Conservation (phyloP, 805 yeast genomes). For the Wickerhamomyces bisporus region DNA sequence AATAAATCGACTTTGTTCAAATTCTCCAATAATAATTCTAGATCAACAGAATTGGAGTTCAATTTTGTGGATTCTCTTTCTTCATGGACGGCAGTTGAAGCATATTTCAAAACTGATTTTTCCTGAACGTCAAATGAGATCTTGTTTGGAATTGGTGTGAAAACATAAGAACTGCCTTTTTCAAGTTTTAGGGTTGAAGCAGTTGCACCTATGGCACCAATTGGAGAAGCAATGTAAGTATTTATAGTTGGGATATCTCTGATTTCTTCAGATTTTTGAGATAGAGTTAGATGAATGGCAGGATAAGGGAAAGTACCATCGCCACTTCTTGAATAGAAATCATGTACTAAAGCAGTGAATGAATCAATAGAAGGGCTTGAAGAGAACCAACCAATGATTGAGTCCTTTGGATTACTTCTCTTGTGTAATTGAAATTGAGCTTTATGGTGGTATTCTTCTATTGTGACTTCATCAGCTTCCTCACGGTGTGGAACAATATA, state of each 20-base stretch:
- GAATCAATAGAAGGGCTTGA: constrained; percentile 56
- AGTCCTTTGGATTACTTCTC: constrained; percentile 72
- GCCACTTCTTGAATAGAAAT: constrained; percentile 64
- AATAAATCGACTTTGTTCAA: constrained; percentile 40
- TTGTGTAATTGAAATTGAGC: constrained; percentile 66
- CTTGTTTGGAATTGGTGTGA: constrained; percentile 70
- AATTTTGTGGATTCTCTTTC: constrained; percentile 21
- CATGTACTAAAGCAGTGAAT: constrained; percentile 74
- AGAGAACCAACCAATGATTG: constrained; percentile 83
- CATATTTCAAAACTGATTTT: constrained; percentile 47
- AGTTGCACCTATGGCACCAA: constrained; percentile 48
- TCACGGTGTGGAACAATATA: constrained; percentile 80
- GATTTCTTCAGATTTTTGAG: constrained; percentile 38
- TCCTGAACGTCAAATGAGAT: constrained; percentile 56
- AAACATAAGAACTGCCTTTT: constrained; percentile 46
- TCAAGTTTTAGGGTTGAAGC: constrained; percentile 34
- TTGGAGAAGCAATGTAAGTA: constrained; percentile 74
- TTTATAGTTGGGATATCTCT: constrained; percentile 43
- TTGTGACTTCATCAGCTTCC: constrained; percentile 66
- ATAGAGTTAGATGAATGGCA: constrained; percentile 73
- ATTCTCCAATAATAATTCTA: constrained; percentile 41
- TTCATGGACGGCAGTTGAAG: constrained; percentile 34
- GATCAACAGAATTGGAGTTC: constrained; percentile 34
- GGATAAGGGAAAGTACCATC: constrained; percentile 72
- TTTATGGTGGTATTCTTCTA: constrained; percentile 73